These are phyloP conservation scores for Pestalotiopsis sp. DNA, from an alignment of 2,329 filamentous ascomycete genomes.

Conservation along the genomic window DNA sequence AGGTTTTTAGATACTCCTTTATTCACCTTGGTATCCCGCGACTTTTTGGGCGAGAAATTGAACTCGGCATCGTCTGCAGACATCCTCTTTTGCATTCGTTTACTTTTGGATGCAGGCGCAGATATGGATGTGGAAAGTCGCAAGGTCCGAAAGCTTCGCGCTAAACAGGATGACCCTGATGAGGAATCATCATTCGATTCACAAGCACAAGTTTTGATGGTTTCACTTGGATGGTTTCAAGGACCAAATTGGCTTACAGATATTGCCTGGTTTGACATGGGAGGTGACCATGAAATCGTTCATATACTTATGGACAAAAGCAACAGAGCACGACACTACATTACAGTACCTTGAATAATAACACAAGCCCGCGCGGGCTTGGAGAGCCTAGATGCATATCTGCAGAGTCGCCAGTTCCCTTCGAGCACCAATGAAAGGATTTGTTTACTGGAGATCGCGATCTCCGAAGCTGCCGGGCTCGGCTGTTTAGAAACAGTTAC, in stretches of 20 bases:
- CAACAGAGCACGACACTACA: background rate
- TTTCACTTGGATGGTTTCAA: too few relatives aligned
- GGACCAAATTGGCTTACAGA: background rate
- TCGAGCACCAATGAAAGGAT: background rate
- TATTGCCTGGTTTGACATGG: background rate
- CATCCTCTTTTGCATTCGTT: background rate
- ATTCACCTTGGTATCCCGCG: too few relatives aligned
- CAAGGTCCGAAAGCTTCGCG: too few relatives aligned
- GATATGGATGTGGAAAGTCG: background rate
- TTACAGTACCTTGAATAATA: background rate
- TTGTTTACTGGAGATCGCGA: background rate
- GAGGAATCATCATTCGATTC: too few relatives aligned
- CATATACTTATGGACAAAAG: background rate
- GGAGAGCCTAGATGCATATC: rapidly evolving
- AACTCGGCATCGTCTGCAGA: too few relatives aligned
- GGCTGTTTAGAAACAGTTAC: background rate
- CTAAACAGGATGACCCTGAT: too few relatives aligned
- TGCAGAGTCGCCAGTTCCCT: background rate
- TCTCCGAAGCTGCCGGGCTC: background rate
- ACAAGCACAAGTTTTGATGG: too few relatives aligned
- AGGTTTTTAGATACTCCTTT: too few relatives aligned
- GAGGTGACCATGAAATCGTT: background rate
- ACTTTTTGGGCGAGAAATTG: too few relatives aligned
- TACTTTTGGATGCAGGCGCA: background rate
- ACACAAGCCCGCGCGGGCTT: background rate